These are phyloP conservation scores for Pythium pectinolyticum DNA, from an alignment of 352 stramenopile genomes.

Conservation along the genomic window DNA sequence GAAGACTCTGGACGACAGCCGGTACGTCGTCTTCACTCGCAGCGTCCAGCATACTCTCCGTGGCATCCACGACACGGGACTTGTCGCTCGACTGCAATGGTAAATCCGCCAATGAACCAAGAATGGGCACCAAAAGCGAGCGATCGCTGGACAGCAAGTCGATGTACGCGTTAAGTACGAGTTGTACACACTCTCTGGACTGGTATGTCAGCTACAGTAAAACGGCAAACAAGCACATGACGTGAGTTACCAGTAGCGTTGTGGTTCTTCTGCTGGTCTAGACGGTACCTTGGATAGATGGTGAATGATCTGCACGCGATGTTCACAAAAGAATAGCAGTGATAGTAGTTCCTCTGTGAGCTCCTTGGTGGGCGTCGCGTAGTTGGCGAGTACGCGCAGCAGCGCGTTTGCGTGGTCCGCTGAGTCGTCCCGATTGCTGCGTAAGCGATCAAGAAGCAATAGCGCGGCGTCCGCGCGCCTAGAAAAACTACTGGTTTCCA, in stretches of 20 bases:
- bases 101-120: conserved; percentile 77
- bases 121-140: conserved; percentile 73
- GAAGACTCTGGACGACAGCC: conserved; percentile 70
- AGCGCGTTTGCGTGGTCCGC: conserved; percentile 69
- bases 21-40: conserved; percentile 79
- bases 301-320: conserved; percentile 77
- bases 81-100: conserved; percentile 64
- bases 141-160: conserved; percentile 76
- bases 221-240: too few relatives aligned
- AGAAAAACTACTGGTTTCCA: conserved; percentile 28
- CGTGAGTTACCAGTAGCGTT: too few relatives aligned
- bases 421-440: conserved; percentile 46
- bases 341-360: conserved; percentile 75
- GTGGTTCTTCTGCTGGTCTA: too few relatives aligned
- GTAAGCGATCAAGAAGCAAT: conserved; percentile 72
- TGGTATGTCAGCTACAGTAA: conserved; percentile 69
- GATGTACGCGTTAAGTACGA: conserved; percentile 73
- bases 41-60: conserved; percentile 69
- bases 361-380: conserved; percentile 62
- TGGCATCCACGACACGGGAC: conserved; percentile 56
- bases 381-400: conserved; percentile 73
- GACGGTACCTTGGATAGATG: conserved; percentile 70
- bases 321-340: conserved; percentile 71
- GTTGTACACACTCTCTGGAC: conserved; percentile 71
- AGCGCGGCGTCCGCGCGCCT: conserved; percentile 50